Base-by-base conservation (phyloP, 257 asterid species). In the Solanum sejunctum region DNA sequence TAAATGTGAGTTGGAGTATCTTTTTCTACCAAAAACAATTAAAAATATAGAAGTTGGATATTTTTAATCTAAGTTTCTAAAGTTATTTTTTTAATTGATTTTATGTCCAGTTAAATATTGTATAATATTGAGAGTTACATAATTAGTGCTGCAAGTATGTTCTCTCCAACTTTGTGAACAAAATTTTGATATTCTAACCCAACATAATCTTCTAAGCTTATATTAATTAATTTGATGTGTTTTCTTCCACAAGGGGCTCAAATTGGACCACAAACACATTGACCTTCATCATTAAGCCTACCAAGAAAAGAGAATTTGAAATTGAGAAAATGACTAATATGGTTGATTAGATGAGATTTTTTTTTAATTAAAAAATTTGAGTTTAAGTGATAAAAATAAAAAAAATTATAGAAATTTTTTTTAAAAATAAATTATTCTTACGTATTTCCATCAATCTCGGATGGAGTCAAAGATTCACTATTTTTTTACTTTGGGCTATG, bases 311-410 rank as follows among this genome's bases (percentile, higher is more conserved):
- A 16, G 6, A 28, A 0, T 32, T 28, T 67, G 5, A 32, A 67
- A 67, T 32, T 32, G 47, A 21, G 36, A 61, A 61, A 61, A 61
- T 61, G 4, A 21, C 69, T 11, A 60, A 1, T 60, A 60, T 60
- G 18, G 15, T 1, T 6, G 18, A 4, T 52, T 13, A 13, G 0
- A 54, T 60, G 36, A 60, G 1, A 2, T 10, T 8, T 10, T 0
- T 15, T 5, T 1, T n/a, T 60, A 60, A 1, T 1, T n/a, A n/a
- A 4, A 18, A 60, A 0, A 3, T 1, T n/a, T 0, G 7, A n/a
- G 1, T n/a, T 10, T 10, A 10, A 4, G 18, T 2, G 15, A 1
- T 13, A 32, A 32, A 32, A 32, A 2, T 32, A 32, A 32, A 32
- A 0, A 32, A n/a, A n/a, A n/a, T n/a, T n/a, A n/a, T n/a, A n/a